phyloP scores from a whole-genome alignment of 257 asterid genomes.

The Echium plantagineum region DNA sequence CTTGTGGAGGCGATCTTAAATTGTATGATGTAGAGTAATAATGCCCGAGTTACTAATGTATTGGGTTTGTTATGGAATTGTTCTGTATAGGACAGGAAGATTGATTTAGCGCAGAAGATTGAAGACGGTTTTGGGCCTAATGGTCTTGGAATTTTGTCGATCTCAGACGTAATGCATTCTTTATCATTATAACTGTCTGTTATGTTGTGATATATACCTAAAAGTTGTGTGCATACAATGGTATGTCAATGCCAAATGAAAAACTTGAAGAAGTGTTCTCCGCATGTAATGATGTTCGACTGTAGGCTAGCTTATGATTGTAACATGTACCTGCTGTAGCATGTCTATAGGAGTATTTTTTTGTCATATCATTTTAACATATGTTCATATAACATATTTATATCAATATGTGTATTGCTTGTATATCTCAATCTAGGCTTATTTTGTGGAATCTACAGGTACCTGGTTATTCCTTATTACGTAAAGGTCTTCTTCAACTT shows the following conservation, averaged over 20 bases:
- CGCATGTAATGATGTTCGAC: too few relatives aligned
- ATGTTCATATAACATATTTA: neutral
- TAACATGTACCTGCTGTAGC: neutral
- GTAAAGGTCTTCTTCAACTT: slow-evolving; percentile 60
- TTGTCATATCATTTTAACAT: neutral
- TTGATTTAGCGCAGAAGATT: slow-evolving; percentile 52
- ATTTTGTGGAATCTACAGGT: slow-evolving; percentile 32
- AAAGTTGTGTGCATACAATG: too few relatives aligned
- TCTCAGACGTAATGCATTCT: slow-evolving; percentile 36
- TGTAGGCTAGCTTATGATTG: neutral
- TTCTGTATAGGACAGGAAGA: slow-evolving; percentile 41
- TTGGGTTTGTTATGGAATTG: slow-evolving; percentile 8
- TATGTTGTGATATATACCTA: too few relatives aligned
- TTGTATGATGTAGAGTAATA: slow-evolving; percentile 2
- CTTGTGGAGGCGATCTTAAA: neutral
- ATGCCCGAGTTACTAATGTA: slow-evolving; percentile 8
- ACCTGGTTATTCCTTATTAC: slow-evolving; percentile 67
- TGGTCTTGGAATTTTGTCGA: slow-evolving; percentile 72
- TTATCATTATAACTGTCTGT: too few relatives aligned
- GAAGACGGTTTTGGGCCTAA: slow-evolving; percentile 80
- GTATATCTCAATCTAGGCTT: neutral
- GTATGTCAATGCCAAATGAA: too few relatives aligned
- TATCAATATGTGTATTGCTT: neutral
- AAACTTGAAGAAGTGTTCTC: too few relatives aligned
- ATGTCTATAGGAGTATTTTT: neutral